A percentile compares a stretch with the other conserved stretches of the same genome.
These are phyloP conservation scores for Geranium rotundifolium DNA, from an alignment of 345 rosid genomes.

Conservation along the genomic window DNA sequence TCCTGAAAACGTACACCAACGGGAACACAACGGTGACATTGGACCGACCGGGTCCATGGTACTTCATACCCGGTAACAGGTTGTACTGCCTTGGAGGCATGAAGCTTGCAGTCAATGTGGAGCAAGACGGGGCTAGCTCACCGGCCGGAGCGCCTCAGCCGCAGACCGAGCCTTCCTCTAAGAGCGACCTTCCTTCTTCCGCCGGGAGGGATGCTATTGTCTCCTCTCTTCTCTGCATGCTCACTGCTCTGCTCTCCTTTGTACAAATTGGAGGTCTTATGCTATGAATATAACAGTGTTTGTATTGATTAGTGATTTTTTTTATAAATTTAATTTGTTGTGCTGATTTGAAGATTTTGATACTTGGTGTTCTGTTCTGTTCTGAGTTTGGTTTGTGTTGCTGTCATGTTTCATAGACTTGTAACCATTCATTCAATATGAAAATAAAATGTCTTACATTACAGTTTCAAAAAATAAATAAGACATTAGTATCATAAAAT, in stretches of 20 bases:
- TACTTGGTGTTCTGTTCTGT: no score
- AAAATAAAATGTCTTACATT: no score
- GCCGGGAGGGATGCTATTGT: background rate
- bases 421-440: no score
- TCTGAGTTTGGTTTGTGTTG: no score
- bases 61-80: conserved; percentile 54
- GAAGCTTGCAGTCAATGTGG: conserved; percentile 51
- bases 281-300: background rate
- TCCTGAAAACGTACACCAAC: conserved; percentile 35
- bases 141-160: conserved; percentile 41
- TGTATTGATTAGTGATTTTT: no score
- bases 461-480: no score
- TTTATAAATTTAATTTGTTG: no score
- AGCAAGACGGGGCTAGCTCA: conserved; percentile 28
- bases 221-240: background rate
- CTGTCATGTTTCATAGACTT: no score
- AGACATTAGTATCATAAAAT: no score
- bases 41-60: conserved; percentile 40
- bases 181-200: conserved; percentile 48
- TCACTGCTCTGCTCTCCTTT: background rate
- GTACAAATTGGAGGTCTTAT: background rate
- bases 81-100: conserved; percentile 81
- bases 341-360: no score
- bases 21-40: conserved; percentile 76
- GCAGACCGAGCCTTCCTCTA: conserved; percentile 34